Evolutionary conservation across 2,329 filamentous ascomycete species (phyloP).

Genomic region (Colletotrichum melonis): DNA sequence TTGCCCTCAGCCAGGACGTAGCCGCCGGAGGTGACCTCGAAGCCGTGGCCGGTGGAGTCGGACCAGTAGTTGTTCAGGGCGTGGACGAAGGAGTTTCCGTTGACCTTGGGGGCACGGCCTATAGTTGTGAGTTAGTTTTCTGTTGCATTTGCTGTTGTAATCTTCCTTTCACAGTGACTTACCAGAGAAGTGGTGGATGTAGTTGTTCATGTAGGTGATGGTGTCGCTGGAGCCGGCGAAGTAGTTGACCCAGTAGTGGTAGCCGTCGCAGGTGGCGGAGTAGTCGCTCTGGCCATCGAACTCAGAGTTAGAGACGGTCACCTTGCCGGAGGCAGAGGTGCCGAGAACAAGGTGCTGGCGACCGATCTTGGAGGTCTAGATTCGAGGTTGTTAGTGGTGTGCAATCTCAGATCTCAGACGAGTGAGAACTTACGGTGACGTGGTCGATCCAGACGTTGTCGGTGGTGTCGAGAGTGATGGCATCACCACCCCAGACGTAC

Average conservation of each 20-base stretch:
- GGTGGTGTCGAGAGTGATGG: constrained; percentile 61
- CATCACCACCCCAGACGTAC: constrained; percentile 71
- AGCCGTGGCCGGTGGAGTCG: constrained; percentile 65
- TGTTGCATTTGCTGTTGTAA: too few relatives aligned
- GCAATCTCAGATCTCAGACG: not conserved
- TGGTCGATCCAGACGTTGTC: constrained; percentile 64
- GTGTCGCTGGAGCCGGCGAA: constrained; percentile 66
- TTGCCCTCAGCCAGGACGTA: constrained; percentile 66
- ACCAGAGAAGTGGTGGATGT: constrained; percentile 68
- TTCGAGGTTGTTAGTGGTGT: not conserved
- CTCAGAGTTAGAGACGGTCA: constrained; percentile 70
- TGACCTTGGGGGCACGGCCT: constrained; percentile 66
- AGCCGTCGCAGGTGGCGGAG: constrained; percentile 67
- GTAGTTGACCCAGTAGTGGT: constrained; percentile 71
- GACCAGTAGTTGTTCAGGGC: constrained; percentile 73
- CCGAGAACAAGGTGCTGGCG: constrained; percentile 72
- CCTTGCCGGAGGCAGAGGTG: constrained; percentile 61
- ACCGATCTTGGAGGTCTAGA: constrained; percentile 63
- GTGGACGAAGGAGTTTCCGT: constrained; percentile 66
- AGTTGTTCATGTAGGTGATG: constrained; percentile 70
- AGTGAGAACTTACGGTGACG: constrained; percentile 48
- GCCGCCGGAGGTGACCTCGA: constrained; percentile 59
- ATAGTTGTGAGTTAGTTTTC: not conserved
- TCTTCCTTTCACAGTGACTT: not conserved
- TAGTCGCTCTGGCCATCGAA: constrained; percentile 65